These are phyloP conservation scores for Capsicum rhomboideum DNA, from an alignment of 257 asterid species.

Conservation along the genomic window DNA sequence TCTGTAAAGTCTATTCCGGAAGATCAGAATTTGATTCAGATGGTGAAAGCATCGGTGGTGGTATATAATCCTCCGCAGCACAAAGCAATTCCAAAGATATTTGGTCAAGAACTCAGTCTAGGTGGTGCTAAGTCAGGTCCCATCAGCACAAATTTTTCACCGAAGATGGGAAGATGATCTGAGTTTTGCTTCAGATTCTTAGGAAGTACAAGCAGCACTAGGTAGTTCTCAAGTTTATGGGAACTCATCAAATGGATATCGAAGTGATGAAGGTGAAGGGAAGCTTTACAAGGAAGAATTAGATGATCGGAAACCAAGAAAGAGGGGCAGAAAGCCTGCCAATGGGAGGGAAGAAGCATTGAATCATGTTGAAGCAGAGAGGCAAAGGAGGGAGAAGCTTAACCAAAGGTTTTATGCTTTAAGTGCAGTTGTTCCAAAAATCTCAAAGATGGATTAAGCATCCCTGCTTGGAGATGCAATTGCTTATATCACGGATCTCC, in stretches of 20 bases:
- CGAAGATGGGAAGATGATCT: constrained; percentile 58
- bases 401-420: constrained; percentile 88
- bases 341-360: constrained; percentile 87
- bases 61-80: constrained; percentile 36
- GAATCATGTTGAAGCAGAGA: constrained; percentile 88
- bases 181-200: constrained; percentile 37
- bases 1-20: constrained; percentile 52
- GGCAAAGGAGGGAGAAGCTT: constrained; percentile 91
- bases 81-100: constrained; percentile 45
- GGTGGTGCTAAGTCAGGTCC: constrained; percentile 65
- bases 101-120: constrained; percentile 72
- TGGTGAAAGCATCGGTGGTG: constrained; percentile 49
- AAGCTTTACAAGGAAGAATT: constrained; percentile 35
- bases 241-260: constrained; percentile 52
- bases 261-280: constrained; percentile 40
- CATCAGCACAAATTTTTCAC: constrained; percentile 62
- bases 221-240: constrained; percentile 41
- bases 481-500: constrained; percentile 74
- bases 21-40: constrained; percentile 45
- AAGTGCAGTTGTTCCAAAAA: constrained; percentile 83
- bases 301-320: constrained; percentile 76
- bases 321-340: constrained; percentile 83
- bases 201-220: constrained; percentile 35
- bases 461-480: constrained; percentile 84
- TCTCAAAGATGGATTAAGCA: constrained; percentile 94